Base-by-base conservation (phyloP, 306 rosid genomes). In the Castanopsis chinensis region DNA sequence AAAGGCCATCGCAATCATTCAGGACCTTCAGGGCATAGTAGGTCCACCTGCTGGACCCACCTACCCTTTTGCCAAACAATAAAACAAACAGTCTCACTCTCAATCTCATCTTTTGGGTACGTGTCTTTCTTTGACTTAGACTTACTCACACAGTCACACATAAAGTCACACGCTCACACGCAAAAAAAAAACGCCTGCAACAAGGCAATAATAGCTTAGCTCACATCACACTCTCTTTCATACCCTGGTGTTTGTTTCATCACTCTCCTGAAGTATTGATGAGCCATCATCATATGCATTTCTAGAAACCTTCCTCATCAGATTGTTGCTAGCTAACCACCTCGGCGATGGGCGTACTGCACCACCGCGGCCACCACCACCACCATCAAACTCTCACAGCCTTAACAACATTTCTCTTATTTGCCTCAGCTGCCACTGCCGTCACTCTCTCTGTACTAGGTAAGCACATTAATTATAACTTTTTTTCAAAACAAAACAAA, bases 121-220 rank as follows among this genome's bases (percentile, higher is more conserved):
- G 59, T 56, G 64, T 85, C 84, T 85, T 83, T 85, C 84, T 85
- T 83, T 89, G 93, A 92, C 93, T 89, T 83, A 41, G 83, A 86
- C 86, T 76, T 33, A 41, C 71, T 67, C 67, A 19, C 86, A 74
- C 32, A 49, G 67, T 58, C 67, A 18, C 64, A 4, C 81, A 8
- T 37, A 72, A 0, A 72, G 64, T 58, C 81, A 56, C 82, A 67
- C 78, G 75, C 76, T 76, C 83, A 71, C 87, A 76, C 83, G 83
- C 86, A 74, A 83, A 55, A 76, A 32, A 41, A 83, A 55, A 76
- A 27, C 14, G 15, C 53, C 87, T 80, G 78, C 82, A 74, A 72
- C 8, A 58, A 57, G 77, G 35, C 49, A 80, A 73, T 64, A 69
- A 43, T 61, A 64, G 33, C 79, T n/a, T 28, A 41, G 45, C 45